Evolutionary conservation across 1,284 basidiomycete genomes (phyloP).

Genomic region (Exobasidium rhododendri): DNA sequence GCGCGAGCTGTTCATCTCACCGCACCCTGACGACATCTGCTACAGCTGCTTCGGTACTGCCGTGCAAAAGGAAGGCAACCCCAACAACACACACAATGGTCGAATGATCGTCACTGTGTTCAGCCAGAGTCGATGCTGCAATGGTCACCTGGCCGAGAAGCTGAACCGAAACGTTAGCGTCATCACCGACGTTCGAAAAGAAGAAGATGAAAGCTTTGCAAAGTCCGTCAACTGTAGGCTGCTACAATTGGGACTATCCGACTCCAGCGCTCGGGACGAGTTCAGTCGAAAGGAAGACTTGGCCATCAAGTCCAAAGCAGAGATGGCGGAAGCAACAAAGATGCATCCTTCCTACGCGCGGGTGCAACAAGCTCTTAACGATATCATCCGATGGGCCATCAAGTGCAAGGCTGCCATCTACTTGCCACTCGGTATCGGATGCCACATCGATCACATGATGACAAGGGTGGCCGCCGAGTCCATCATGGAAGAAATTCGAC

Average conservation of each 20-base stretch:
- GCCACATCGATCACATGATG: slow-evolving; percentile 12
- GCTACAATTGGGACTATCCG: slow-evolving; percentile 2
- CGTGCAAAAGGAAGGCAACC: slow-evolving; percentile 4
- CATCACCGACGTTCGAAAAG: neutral
- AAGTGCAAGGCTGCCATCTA: neutral
- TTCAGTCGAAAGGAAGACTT: neutral
- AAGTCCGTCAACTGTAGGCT: neutral
- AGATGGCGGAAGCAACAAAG: neutral
- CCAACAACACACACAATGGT: neutral
- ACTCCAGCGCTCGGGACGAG: slow-evolving; percentile 12
- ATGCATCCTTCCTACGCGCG: neutral
- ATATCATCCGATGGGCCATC: slow-evolving; percentile 5
- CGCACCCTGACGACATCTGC: slow-evolving; percentile 9
- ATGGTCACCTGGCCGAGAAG: neutral
- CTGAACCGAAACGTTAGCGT: neutral
- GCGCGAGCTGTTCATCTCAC: slow-evolving; percentile 5
- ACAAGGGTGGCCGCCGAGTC: slow-evolving; percentile 1
- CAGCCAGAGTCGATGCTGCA: slow-evolving; percentile 10
- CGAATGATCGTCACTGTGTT: slow-evolving; percentile 10
- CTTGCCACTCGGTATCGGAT: slow-evolving; percentile 5
- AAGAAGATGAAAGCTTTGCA: slow-evolving; percentile 11
- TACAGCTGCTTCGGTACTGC: slow-evolving; percentile 8
- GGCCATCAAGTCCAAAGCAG: neutral
- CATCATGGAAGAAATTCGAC: slow-evolving; percentile 5
- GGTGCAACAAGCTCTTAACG: neutral